Evolutionary conservation across 2,329 filamentous ascomycete genomes (phyloP).

Genomic region (Anthostomella pinea): DNA sequence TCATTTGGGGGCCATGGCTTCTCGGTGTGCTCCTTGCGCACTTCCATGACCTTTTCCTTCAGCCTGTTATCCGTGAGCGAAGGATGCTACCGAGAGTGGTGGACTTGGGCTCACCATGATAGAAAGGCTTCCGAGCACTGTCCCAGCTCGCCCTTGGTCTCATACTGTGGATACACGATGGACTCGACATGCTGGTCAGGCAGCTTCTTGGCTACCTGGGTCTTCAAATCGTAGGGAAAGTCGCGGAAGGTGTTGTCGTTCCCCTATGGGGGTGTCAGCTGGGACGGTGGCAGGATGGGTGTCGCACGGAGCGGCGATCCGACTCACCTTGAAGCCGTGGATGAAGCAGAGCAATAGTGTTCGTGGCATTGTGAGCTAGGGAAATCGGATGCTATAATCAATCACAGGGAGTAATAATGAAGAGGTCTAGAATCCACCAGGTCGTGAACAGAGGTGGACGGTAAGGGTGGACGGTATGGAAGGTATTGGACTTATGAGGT

Average conservation of each 20-base stretch:
- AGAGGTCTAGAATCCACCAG: too few species aligned
- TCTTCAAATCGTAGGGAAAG: constrained; percentile 63
- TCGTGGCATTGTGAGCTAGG: constrained; percentile 36
- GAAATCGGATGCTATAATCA: too few species aligned
- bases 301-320: too few species aligned
- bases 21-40: constrained; percentile 65
- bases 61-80: constrained; percentile 50
- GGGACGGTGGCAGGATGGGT: not conserved
- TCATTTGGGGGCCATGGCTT: constrained; percentile 77
- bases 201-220: constrained; percentile 55
- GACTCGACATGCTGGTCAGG: constrained; percentile 59
- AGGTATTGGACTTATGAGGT: too few species aligned
- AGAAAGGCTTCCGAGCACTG: constrained; percentile 45
- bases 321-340: constrained; percentile 66
- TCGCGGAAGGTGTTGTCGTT: constrained; percentile 66
- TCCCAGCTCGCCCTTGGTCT: constrained; percentile 66
- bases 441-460: too few species aligned
- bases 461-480: too few species aligned
- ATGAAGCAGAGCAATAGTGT: constrained; percentile 71
- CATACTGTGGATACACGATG: constrained; percentile 68
- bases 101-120: constrained; percentile 38
- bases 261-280: constrained; percentile 43
- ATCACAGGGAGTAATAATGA: too few species aligned
- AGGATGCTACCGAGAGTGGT: not conserved
- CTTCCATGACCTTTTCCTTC: constrained; percentile 75